phyloP scores from a whole-genome alignment of 208 protist species.

The Leishmania guyanensis region DNA sequence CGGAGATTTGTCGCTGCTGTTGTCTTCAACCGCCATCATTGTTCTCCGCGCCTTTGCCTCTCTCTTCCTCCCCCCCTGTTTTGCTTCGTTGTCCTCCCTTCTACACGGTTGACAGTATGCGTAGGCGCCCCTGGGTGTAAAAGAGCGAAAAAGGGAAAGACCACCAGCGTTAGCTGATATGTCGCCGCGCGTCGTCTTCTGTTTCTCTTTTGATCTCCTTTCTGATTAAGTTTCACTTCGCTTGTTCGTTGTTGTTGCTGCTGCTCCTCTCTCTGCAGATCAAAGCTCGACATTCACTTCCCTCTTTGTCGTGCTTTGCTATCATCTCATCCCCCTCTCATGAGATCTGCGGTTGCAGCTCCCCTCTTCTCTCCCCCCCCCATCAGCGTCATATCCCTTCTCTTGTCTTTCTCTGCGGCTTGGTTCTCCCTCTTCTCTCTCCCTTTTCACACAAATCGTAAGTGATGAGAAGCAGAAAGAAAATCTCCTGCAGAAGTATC shows the following conservation, averaged over 20 bases:
- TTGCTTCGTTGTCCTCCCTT: neutral
- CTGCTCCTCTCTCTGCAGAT: neutral
- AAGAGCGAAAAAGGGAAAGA: neutral
- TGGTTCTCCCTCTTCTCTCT: neutral
- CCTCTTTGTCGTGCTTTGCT: slow-evolving; percentile 8
- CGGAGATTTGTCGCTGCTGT: neutral
- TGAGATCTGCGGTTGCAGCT: neutral
- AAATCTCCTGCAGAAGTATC: neutral
- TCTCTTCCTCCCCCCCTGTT: no score
- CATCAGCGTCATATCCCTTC: neutral
- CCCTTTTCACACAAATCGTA: neutral
- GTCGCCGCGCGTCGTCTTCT: neutral
- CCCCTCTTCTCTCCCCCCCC: neutral
- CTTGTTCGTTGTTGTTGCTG: neutral
- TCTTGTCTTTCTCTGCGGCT: neutral
- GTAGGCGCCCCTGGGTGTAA: no score
- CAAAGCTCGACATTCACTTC: neutral
- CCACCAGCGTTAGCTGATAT: neutral
- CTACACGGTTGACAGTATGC: neutral
- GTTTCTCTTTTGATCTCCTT: slow-evolving; percentile 1
- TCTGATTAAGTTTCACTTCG: neutral
- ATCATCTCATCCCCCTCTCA: neutral
- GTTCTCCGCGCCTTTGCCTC: neutral
- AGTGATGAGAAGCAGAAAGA: neutral
- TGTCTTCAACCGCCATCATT: neutral